Percentiles rank a stretch among this genome's conserved stretches.
Conservation (phyloP, 176 grass and related monocot genomes). For the Aegilops tauschii region DNA sequence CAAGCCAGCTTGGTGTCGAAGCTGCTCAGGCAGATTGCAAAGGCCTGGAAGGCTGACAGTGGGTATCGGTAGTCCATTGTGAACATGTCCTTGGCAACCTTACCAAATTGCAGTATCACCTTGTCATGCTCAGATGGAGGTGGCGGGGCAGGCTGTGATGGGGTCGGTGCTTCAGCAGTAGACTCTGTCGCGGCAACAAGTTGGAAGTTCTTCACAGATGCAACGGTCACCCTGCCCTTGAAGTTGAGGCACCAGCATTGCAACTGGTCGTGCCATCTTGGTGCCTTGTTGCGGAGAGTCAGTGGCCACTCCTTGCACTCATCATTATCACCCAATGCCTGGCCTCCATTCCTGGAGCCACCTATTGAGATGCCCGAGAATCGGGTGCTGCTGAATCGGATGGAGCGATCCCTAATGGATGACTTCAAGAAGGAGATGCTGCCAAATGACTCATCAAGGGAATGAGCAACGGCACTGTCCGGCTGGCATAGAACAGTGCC, state of each 20-base stretch:
- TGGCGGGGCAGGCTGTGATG: slow-evolving; percentile 28
- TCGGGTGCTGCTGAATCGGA: slow-evolving; percentile 61
- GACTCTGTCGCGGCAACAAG: slow-evolving; percentile 57
- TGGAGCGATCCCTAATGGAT: slow-evolving; percentile 51
- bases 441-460: slow-evolving; percentile 73
- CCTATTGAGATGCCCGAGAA: slow-evolving; percentile 56
- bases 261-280: slow-evolving; percentile 86
- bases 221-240: slow-evolving; percentile 71
- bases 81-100: slow-evolving; percentile 81
- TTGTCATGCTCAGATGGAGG: slow-evolving; percentile 52
- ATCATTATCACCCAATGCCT: slow-evolving; percentile 31
- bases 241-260: slow-evolving; percentile 97
- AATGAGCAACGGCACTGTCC: slow-evolving; percentile 32
- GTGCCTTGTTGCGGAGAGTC: slow-evolving; percentile 78
- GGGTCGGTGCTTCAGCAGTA: slow-evolving; percentile 32
- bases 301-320: slow-evolving; percentile 59
- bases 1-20: slow-evolving; percentile 86
- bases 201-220: slow-evolving; percentile 91
- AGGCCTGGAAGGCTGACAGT: slow-evolving; percentile 76
- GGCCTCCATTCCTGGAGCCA: slow-evolving; percentile 29
- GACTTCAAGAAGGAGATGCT: slow-evolving; percentile 59
- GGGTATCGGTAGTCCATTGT: slow-evolving; percentile 84
- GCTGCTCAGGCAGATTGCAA: slow-evolving; percentile 81
- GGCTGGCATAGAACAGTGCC: slow-evolving; percentile 62
- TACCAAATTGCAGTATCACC: slow-evolving; percentile 76